Percentiles rank a stretch among this genome's conserved stretches.
These are phyloP conservation scores for Beauveria scarabaeidicola DNA, from an alignment of 2,329 filamentous ascomycete genomes.

Conservation along the genomic window DNA sequence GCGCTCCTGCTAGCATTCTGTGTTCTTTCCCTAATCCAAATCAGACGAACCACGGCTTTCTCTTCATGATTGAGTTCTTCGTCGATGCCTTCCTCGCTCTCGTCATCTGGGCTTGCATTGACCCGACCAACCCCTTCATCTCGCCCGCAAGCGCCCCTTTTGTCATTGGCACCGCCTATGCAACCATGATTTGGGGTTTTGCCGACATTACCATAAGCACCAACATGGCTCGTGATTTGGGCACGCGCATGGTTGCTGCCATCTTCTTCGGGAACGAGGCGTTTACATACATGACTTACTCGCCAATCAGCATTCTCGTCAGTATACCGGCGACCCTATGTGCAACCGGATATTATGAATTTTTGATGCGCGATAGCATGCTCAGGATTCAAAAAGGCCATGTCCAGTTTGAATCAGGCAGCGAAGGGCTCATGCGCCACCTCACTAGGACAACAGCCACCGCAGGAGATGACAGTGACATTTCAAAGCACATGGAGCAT, in stretches of 20 bases:
- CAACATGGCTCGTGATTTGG: slow-evolving; percentile 50
- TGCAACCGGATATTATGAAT: slow-evolving; percentile 45
- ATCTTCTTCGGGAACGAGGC: slow-evolving; percentile 35
- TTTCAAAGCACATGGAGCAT: background rate
- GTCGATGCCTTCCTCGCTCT: slow-evolving; percentile 48
- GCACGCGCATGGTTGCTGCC: slow-evolving; percentile 49
- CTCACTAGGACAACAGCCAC: slow-evolving; percentile 6
- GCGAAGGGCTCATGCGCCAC: slow-evolving; percentile 16
- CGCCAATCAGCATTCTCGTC: slow-evolving; percentile 45
- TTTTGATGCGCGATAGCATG: slow-evolving; percentile 44
- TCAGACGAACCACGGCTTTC: slow-evolving; percentile 45
- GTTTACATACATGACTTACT: slow-evolving; percentile 28
- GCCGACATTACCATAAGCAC: slow-evolving; percentile 45
- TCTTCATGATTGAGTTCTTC: slow-evolving; percentile 53
- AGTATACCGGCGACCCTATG: slow-evolving; percentile 50
- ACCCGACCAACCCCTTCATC: slow-evolving; percentile 51
- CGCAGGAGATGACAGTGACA: background rate
- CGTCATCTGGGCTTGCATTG: slow-evolving; percentile 48
- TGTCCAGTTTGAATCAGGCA: slow-evolving; percentile 21
- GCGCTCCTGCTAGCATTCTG: slow-evolving; percentile 45
- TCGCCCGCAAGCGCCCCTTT: slow-evolving; percentile 38
- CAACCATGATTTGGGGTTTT: slow-evolving; percentile 47
- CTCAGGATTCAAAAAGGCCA: slow-evolving; percentile 41
- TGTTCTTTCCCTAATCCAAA: slow-evolving; percentile 42
- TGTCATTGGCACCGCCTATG: slow-evolving; percentile 48